A percentile compares a stretch with the other conserved stretches of the same genome.
phyloP scores from a whole-genome alignment of 257 asterid species.

The Jasminum sambac region DNA sequence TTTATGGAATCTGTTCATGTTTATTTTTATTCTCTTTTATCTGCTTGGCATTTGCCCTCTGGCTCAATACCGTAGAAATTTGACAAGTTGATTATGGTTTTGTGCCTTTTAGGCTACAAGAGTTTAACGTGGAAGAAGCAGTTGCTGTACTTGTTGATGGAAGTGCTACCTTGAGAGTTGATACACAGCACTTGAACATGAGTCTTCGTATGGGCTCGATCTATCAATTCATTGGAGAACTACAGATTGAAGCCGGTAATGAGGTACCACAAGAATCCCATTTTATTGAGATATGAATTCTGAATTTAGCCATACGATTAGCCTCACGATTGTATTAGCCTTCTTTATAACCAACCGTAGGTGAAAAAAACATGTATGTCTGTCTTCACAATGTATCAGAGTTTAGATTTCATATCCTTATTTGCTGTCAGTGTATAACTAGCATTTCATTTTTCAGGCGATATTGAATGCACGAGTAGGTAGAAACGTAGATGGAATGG shows the following conservation, averaged over 20 bases:
- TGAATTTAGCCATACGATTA: not conserved
- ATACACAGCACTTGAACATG: constrained; percentile 62
- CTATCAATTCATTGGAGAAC: constrained; percentile 89
- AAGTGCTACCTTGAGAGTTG: constrained; percentile 58
- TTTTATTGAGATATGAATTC: constrained; percentile 9
- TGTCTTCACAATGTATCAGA: too few relatives aligned
- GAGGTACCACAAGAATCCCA: constrained; percentile 51
- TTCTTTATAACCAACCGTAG: too few relatives aligned
- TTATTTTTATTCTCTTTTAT: not conserved
- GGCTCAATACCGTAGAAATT: not conserved
- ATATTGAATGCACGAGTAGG: constrained; percentile 87
- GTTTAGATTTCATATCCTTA: too few relatives aligned
- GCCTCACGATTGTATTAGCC: not conserved
- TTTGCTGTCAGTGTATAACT: not conserved
- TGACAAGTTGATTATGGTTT: constrained; percentile 1
- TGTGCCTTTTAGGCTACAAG: constrained; percentile 56
- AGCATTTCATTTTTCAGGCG: constrained; percentile 45
- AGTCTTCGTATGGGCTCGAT: constrained; percentile 64
- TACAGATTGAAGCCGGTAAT: constrained; percentile 51
- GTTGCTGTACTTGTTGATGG: constrained; percentile 72
- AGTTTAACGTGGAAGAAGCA: constrained; percentile 63
- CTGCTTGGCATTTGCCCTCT: not conserved
- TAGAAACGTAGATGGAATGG: constrained; percentile 90
- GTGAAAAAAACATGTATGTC: too few relatives aligned
- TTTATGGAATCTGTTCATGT: not conserved